phyloP scores from a whole-genome alignment of 495 filamentous ascomycete genomes.

The Mytilinidion resinicola region DNA sequence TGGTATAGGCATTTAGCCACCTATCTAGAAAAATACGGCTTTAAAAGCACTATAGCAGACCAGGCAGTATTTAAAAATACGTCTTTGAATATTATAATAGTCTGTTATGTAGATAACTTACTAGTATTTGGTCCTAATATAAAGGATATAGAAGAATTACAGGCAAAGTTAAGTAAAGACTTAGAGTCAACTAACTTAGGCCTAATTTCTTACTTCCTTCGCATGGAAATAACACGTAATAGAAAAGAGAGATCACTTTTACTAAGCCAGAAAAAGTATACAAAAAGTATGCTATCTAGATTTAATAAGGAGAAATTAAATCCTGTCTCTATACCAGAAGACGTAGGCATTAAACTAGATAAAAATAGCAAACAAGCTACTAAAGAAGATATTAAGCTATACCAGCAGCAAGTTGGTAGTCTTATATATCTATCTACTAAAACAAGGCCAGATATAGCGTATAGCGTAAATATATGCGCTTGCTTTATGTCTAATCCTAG shows the following conservation, averaged over 20 bases:
- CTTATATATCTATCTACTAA: no score
- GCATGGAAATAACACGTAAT: conserved; percentile 1
- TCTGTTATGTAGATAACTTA: neutral
- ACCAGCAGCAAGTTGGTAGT: no score
- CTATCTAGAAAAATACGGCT: neutral
- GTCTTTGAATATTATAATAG: neutral
- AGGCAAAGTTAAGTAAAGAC: neutral
- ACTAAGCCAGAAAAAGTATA: neutral
- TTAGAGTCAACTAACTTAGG: neutral
- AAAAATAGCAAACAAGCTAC: neutral
- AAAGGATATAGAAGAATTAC: neutral
- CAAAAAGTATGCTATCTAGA: neutral
- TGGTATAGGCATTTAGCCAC: conserved; percentile 14
- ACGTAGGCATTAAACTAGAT: neutral
- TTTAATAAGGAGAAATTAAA: neutral
- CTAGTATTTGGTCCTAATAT: neutral
- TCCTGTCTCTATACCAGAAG: neutral
- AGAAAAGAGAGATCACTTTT: neutral
- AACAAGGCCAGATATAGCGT: no score
- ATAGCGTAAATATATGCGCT: no score
- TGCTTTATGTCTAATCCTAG: no score
- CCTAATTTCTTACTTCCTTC: neutral
- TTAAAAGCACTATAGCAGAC: neutral
- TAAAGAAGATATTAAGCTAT: no score
- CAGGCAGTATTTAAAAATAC: neutral